Evolutionary conservation across 495 filamentous ascomycete species (phyloP).

Genomic region (Pseudomonodictys pantanalensis): DNA sequence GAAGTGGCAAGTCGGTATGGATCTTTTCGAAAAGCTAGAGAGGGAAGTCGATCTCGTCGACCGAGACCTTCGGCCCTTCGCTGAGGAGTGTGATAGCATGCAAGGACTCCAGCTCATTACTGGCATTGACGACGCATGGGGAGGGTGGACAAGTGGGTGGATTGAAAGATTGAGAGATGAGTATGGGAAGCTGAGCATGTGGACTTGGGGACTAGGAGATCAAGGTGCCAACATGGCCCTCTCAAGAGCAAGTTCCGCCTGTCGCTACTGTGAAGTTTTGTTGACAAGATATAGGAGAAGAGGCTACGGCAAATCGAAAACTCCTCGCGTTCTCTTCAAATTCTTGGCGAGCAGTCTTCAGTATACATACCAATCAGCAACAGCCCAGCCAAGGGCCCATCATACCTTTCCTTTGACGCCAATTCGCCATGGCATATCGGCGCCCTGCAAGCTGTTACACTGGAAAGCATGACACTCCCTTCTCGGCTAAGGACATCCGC

Average conservation of each 20-base stretch:
- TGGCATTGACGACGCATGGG: constrained; percentile 86
- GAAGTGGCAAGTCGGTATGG: constrained; percentile 72
- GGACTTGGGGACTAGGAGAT: constrained; percentile 80
- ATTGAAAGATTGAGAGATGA: constrained; percentile 82
- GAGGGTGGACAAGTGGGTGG: constrained; percentile 78
- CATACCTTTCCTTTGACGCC: constrained; percentile 59
- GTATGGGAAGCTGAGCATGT: constrained; percentile 79
- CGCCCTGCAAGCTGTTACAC: constrained; percentile 69
- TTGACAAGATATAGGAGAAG: constrained; percentile 23
- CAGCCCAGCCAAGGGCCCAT: constrained; percentile 56
- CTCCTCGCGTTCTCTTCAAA: constrained; percentile 63
- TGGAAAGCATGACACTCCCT: constrained; percentile 79
- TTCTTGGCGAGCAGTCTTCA: constrained; percentile 66
- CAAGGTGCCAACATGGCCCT: constrained; percentile 46
- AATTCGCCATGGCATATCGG: constrained; percentile 77
- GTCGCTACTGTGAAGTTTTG: background rate
- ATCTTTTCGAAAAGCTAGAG: constrained; percentile 77
- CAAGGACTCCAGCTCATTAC: constrained; percentile 83
- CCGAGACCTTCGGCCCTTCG: constrained; percentile 78
- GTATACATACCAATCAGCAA: constrained; percentile 76
- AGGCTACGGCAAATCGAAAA: constrained; percentile 48
- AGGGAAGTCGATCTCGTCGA: constrained; percentile 85
- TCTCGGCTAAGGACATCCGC: constrained; percentile 61
- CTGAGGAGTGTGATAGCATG: constrained; percentile 89
- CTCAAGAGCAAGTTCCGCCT: constrained; percentile 52